Evolutionary conservation across 1,284 basidiomycete species (phyloP), one percentile per base, ranked within the genome.

Genomic region (Taiwanofungus camphoratus): DNA sequence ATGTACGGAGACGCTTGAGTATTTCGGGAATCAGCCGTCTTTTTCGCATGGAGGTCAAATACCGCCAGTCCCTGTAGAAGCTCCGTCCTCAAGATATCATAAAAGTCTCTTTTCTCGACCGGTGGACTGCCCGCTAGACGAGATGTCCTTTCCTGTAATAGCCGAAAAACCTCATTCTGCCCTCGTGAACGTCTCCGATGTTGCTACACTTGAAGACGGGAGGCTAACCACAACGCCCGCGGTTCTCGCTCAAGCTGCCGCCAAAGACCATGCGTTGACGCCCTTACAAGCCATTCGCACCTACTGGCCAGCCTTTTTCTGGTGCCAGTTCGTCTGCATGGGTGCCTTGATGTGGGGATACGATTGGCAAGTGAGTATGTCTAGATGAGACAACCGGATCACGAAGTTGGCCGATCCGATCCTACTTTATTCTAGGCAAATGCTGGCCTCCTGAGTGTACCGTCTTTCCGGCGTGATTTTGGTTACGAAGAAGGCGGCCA

Each of bases 261-360:
- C 38, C 13, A 40, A 31, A 5, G 43, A 45, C 15, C 39, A 40
- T 32, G 11, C 43, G 34, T 33, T 39, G 7, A 23, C 37, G 38
- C 32, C 43, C 15, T 20, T 35, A 4, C 30, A 45, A 19, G 43
- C 43, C 16, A 39, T 36, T 21, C 43, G 24, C 22, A 21, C 41
- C 3, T 45, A 45, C 24, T 45, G 43, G 43, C 16, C 39, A 33
- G 43, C 43, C 32, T 40, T 39, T 4, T 26, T 45, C 20, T 45
- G 43, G 43, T 45, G 43, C 41, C 43, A 40, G 24, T 45, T 45
- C 33, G 41, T 45, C 38, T 45, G 43, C 24, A 45, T 45, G 43
- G 42, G 42, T 16, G 42, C 42, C 12, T 31, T 44, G 20, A 22
- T 44, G 36, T 44, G 42, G 42, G 42, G 42, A 7, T 44, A 44